Evolutionary conservation across 148 eudicot species (phyloP), one percentile per base, ranked within the genome.

Genomic region (Silene uniflora): DNA sequence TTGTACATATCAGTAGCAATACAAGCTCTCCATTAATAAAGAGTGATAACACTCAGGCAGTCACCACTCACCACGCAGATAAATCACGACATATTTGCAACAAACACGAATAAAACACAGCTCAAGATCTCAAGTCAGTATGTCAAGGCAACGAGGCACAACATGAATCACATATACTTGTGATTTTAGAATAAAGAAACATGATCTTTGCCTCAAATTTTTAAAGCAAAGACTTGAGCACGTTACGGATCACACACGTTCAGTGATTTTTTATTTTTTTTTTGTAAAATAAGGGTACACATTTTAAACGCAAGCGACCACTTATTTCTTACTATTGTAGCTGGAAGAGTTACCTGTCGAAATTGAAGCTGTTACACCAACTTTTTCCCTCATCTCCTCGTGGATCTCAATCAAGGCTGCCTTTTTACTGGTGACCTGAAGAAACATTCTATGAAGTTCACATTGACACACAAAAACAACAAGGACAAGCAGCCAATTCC

Each of bases 341-440:
- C 54, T 16, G 55, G 47, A 42, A 56, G 39, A 24, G 79, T 80
- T 85, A 90, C 98, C 98, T 82, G 82, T 85, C 71, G 91, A 92
- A 27, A 96, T 87, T 56, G 86, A 86, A 67, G 92, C 95, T 56
- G 81, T 72, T 74, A 76, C 89, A 71, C 97, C 97, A 77, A 96
- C 85, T 83, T 92, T 96, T 55, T 84, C 86, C 79, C 91, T 88
- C 85, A 96, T 75, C 77, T 84, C 87, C 61, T 69, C 58, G 67
- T 85, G 87, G 67, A 81, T 84, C 77, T 91, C 98, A 77, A 96
- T 92, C 78, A 92, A 80, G 61, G 98, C 85, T 59, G 97, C 97
- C 87, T 96, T 96, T 88, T 92, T 96, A 78, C 88, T 81, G 18
- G 99, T 92, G 76, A 96, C 99, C 99, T 96, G 79, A 61, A 67